Evolutionary conservation across 805 yeast species (phyloP), one percentile per base, ranked within the genome.

Genomic region (Cyberlindnera xishuangbannaensis): DNA sequence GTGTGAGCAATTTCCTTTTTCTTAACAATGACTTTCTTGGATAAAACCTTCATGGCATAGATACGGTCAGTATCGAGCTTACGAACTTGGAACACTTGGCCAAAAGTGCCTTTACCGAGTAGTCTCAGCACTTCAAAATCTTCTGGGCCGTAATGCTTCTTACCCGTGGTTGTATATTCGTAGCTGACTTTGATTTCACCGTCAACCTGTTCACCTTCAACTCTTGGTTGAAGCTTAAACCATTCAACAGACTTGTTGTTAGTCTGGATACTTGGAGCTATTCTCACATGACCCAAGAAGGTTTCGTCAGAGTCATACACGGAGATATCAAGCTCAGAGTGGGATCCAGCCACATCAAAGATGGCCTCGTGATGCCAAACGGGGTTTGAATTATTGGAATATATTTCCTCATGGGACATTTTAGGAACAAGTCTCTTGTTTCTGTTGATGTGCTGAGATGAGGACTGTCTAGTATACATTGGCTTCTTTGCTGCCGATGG

Each of bases 1-100:
- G 98, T 92, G 60, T 92, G 98, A 1, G 97, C 97, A 49, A 92
- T 83, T 62, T 92, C 98, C 60, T 90, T 90, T 70, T 92, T 92
- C 59, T 84, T 87, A 31, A 92, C 96, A 58, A 92, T 92, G 27
- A 87, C 90, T 57, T 88, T 88, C 59, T 92, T 92, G 17, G 95
- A 83, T 34, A 92, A 72, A 18, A 90, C 95, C 62, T 92, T 92
- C 98, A 92, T 92, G 25, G 98, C 98, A 57, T 92, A 92, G 38
- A 92, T 82, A 50, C 97, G 75, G 39, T 76, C 74, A 7, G 95
- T 86, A 56, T 92, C 97, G 47, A 71, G 72, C 70, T 90, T 92
- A 43, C 82, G 78, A 27, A 92, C 98, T 64, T 92, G 98, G 61
- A 82, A 92, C 23, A 90, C 98, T 64, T 86, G 95, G 20, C 98